phyloP scores from a whole-genome alignment of 768 basidiomycete species.

The Pisolithus albus region DNA sequence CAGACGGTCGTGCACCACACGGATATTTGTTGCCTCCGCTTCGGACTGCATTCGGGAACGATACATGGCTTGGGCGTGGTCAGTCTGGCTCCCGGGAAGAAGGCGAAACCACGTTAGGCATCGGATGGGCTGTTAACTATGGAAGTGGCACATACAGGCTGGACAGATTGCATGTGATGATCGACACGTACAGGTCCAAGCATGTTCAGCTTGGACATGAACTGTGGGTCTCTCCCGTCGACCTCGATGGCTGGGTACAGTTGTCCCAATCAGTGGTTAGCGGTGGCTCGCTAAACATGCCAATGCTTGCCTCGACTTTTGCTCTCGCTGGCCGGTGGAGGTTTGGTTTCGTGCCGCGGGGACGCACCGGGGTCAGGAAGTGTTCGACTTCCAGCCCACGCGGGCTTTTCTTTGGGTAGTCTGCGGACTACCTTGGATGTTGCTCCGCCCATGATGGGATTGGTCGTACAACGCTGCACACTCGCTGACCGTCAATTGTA shows the following conservation, averaged over 20 bases:
- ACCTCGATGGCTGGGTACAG: conserved; percentile 43
- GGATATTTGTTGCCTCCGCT: conserved; percentile 38
- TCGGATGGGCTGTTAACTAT: background rate
- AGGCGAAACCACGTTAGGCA: background rate
- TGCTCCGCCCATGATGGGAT: conserved; percentile 46
- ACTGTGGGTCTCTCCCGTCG: conserved; percentile 68
- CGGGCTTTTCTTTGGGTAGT: conserved; percentile 44
- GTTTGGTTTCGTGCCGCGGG: conserved; percentile 12
- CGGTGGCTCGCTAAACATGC: background rate
- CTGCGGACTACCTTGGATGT: conserved; percentile 55
- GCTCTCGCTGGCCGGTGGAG: conserved; percentile 41
- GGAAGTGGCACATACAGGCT: conserved; percentile 34
- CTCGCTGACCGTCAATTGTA: background rate
- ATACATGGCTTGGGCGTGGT: conserved; percentile 40
- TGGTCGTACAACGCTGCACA: background rate
- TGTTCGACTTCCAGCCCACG: conserved; percentile 44
- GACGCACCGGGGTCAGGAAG: conserved; percentile 14
- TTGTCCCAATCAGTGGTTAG: background rate
- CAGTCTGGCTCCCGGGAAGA: conserved; percentile 10
- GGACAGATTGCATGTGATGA: conserved; percentile 48
- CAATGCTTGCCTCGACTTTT: conserved; percentile 39
- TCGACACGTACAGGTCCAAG: conserved; percentile 69
- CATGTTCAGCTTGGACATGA: conserved; percentile 54
- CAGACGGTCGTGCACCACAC: conserved; percentile 45
- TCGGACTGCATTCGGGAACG: conserved; percentile 51